These are phyloP conservation scores for Globisporangium sylvaticum DNA, from an alignment of 352 stramenopile species.

Conservation along the genomic window DNA sequence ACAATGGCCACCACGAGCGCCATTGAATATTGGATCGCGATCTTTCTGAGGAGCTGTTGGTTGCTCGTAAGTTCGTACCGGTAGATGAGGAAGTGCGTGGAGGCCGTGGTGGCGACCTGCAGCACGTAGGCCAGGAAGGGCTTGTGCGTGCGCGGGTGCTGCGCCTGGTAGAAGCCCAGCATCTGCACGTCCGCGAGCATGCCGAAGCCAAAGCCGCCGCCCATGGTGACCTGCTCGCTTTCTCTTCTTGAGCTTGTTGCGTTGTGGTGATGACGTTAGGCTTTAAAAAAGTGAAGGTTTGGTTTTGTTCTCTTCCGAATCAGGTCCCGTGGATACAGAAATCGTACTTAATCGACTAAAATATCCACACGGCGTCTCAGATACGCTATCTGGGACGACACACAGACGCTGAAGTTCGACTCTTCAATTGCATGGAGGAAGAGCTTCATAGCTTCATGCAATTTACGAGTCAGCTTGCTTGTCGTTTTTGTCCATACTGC, in stretches of 20 bases:
- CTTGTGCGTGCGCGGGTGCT: constrained; percentile 39
- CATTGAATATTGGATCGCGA: not conserved
- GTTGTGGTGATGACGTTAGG: not conserved
- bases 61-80: constrained; percentile 18
- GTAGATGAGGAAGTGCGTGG: constrained; percentile 63
- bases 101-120: constrained; percentile 42
- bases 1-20: not conserved
- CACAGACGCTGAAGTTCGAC: too few species aligned
- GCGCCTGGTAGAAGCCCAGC: constrained; percentile 76
- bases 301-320: not conserved
- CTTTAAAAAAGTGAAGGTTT: not conserved
- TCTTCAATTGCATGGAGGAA: too few species aligned
- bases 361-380: not conserved
- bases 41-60: not conserved
- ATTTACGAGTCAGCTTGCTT: too few species aligned
- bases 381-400: not conserved
- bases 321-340: too few species aligned
- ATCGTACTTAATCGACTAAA: not conserved
- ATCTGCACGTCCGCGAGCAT: constrained; percentile 69
- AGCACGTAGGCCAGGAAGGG: constrained; percentile 75
- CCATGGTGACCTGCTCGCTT: constrained; percentile 14
- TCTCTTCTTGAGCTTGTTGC: not conserved
- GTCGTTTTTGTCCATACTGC: too few species aligned
- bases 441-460: too few species aligned
- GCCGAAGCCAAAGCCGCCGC: constrained; percentile 56